A percentile compares a stretch with the other conserved stretches of the same genome.
Conservation (phyloP, 352 stramenopile genomes). For the Pythium monospermum region DNA sequence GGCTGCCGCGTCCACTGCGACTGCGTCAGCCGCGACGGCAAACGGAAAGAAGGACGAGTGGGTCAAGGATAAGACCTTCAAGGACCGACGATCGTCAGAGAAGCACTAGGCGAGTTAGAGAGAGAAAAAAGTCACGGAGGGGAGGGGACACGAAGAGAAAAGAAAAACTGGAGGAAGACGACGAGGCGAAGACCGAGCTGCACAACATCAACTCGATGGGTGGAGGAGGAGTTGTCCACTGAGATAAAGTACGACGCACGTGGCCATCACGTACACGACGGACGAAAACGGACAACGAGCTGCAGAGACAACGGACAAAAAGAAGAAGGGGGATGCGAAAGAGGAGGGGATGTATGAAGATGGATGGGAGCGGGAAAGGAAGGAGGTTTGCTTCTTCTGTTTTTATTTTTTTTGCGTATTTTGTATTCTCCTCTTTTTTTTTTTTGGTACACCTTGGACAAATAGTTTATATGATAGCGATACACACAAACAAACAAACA, state of each 20-base stretch:
- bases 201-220: neutral
- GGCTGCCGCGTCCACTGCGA: slow-evolving; percentile 3
- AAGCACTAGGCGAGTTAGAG: slow-evolving; percentile 31
- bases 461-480: slow-evolving; percentile 19
- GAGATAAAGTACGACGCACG: neutral
- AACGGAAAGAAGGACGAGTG: slow-evolving; percentile 20
- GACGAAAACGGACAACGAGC: slow-evolving; percentile 1
- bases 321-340: neutral
- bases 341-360: neutral
- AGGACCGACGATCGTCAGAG: slow-evolving; percentile 28
- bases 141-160: slow-evolving; percentile 8
- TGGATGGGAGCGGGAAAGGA: neutral
- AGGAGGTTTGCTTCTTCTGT: neutral
- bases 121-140: slow-evolving; percentile 17
- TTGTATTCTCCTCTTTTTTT: neutral
- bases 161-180: neutral
- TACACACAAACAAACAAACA: neutral
- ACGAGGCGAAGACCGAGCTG: neutral
- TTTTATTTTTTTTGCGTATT: neutral
- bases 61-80: slow-evolving; percentile 24
- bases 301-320: no score
- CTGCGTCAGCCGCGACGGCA: slow-evolving; percentile 2
- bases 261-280: slow-evolving; percentile 7
- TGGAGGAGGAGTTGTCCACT: neutral
- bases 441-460: slow-evolving; percentile 20